phyloP scores from a whole-genome alignment of 768 basidiomycete species.

The Auricularia sp. region DNA sequence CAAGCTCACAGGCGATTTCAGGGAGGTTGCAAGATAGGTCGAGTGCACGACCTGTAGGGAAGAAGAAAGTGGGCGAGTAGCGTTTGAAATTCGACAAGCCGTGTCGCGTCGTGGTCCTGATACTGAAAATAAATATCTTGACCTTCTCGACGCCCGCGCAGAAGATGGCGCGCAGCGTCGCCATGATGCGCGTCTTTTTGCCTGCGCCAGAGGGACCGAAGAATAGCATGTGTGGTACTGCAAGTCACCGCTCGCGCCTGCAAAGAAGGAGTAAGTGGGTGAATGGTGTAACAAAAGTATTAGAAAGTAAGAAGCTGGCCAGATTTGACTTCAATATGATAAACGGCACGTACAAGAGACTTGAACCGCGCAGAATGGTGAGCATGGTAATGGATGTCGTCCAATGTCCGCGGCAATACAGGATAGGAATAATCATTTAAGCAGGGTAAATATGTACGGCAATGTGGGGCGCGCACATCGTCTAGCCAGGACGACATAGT shows the following conservation, averaged over 20 bases:
- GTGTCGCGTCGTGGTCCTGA: not conserved
- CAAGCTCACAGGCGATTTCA: too few species aligned
- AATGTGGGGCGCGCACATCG: slow-evolving; percentile 23
- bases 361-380: slow-evolving; percentile 68
- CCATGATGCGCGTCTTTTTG: slow-evolving; percentile 93
- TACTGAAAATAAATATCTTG: slow-evolving; percentile 10
- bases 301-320: not conserved
- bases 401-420: slow-evolving; percentile 70
- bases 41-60: too few species aligned
- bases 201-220: slow-evolving; percentile 96
- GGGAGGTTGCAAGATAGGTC: too few species aligned
- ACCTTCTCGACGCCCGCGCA: slow-evolving; percentile 91
- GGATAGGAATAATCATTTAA: too few species aligned
- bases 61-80: too few species aligned
- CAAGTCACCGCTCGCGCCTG: slow-evolving; percentile 77
- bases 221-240: slow-evolving; percentile 86
- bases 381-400: slow-evolving; percentile 80
- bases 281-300: slow-evolving; percentile 6
- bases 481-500: slow-evolving; percentile 52
- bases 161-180: slow-evolving; percentile 80
- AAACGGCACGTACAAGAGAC: slow-evolving; percentile 46
- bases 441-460: too few species aligned
- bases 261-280: too few species aligned
- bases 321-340: not conserved
- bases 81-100: not conserved